Base-by-base conservation (phyloP, 495 filamentous ascomycete genomes). In the Geoglossum glabrum region DNA sequence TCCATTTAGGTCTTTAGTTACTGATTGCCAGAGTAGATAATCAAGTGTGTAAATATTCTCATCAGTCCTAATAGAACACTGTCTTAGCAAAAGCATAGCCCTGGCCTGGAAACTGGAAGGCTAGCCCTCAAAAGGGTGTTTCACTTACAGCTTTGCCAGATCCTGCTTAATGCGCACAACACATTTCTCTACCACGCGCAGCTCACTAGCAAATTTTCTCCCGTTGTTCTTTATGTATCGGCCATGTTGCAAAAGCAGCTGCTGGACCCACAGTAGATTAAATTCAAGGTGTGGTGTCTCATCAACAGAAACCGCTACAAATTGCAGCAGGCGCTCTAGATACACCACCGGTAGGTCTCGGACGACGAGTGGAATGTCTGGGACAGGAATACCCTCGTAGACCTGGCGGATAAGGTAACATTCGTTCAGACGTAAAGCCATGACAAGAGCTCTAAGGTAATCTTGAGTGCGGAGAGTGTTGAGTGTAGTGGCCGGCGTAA, bases 381-480 rank as follows among this genome's bases (percentile, higher is more conserved):
- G 70, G 36, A 80, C 74, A 19, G 93, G 90, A 38, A 87, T 85
- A 1, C 78, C 74, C 71, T 90, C 86, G 70, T 94, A 96, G 11
- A 96, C 87, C 27, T 78, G 79, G 58, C 82, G 81, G 54, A 95
- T 78, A 26, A 97, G 73, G 52, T 77, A 76, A 1, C 75, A 73
- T 64, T 90, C 82, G 70, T 94, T 95, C 40, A 98, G 77, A 0
- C 92, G 85, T 75, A 98, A 97, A 0, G 90, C 86, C 90, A 97
- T 96, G 58, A 95, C 83, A 1, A 98, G 72, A 0, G 92, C 92
- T 69, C 88, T 94, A 34, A 96, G 75, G 70, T 83, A 95, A 40
- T 93, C 86, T 62, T 77, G 77, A 46, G 81, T 75, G 45, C 75
- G 66, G n/a, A 96, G 74, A 9, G 85, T 82, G 10, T 79, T 74